phyloP scores from a whole-genome alignment of 768 basidiomycete genomes.

The Tricholoma furcatifolium region DNA sequence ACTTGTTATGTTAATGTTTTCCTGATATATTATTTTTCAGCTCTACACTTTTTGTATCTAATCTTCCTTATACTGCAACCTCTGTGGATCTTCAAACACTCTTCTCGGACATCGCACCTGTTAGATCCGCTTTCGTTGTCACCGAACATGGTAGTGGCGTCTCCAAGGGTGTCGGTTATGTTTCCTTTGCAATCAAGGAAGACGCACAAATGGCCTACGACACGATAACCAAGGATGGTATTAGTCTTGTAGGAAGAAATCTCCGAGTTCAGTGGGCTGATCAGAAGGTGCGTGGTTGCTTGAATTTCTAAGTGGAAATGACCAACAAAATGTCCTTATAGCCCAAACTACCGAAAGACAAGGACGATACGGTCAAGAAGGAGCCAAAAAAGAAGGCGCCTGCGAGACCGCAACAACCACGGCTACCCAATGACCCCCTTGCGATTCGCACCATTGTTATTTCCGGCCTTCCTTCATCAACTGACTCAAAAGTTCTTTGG shows the following conservation, averaged over 20 bases:
- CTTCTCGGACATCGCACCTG: slow-evolving; percentile 94
- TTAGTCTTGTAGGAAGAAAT: slow-evolving; percentile 64
- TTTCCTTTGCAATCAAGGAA: slow-evolving; percentile 85
- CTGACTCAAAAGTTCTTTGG: slow-evolving; percentile 73
- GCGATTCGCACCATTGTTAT: slow-evolving; percentile 81
- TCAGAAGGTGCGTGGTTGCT: slow-evolving; percentile 52
- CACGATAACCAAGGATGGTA: slow-evolving; percentile 60
- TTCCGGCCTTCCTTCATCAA: slow-evolving; percentile 63
- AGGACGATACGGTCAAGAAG: slow-evolving; percentile 30
- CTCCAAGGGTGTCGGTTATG: slow-evolving; percentile 96
- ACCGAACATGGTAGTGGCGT: slow-evolving; percentile 68
- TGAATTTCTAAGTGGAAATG: background rate
- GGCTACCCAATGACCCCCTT: slow-evolving; percentile 60
- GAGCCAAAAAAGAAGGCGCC: slow-evolving; percentile 39
- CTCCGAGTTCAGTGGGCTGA: slow-evolving; percentile 82
- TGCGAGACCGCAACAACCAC: slow-evolving; percentile 31
- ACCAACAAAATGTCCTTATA: slow-evolving; percentile 17
- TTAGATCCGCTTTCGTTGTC: slow-evolving; percentile 92
- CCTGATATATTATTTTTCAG: slow-evolving; percentile 31
- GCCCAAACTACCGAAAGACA: slow-evolving; percentile 44
- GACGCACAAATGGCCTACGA: slow-evolving; percentile 80
- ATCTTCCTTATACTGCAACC: slow-evolving; percentile 88
- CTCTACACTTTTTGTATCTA: slow-evolving; percentile 90
- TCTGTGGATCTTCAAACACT: slow-evolving; percentile 88
- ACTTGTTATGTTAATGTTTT: background rate